Percentiles rank a stretch among this genome's conserved stretches.
These are phyloP conservation scores for Kazachstania sp. DNA, from an alignment of 1,139 yeast species.

Conservation along the genomic window DNA sequence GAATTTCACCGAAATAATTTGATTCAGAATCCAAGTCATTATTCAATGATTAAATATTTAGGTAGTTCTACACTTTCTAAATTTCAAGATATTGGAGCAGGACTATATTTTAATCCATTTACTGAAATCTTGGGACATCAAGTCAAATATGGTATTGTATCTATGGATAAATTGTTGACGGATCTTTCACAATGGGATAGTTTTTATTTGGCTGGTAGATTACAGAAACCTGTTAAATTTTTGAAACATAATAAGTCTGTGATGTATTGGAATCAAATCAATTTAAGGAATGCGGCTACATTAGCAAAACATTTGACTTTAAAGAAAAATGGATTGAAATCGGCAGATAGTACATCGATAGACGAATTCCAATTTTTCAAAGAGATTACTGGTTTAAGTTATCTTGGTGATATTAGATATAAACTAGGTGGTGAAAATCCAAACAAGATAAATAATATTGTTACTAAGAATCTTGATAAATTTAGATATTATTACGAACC, in stretches of 20 bases:
- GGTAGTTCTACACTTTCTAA: constrained; percentile 53
- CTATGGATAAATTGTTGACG: constrained; percentile 46
- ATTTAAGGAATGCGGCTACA: constrained; percentile 69
- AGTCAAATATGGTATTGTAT: constrained; percentile 82
- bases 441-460: constrained; percentile 76
- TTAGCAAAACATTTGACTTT: constrained; percentile 55
- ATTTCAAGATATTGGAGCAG: constrained; percentile 74
- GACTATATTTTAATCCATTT: constrained; percentile 89
- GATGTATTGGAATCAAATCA: constrained; percentile 62
- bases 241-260: constrained; percentile 55
- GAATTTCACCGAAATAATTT: constrained; percentile 73
- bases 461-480: constrained; percentile 58
- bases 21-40: constrained; percentile 59
- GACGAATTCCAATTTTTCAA: constrained; percentile 62
- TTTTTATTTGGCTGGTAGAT: constrained; percentile 81
- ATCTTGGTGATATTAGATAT: constrained; percentile 87
- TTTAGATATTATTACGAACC: constrained; percentile 72
- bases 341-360: constrained; percentile 33
- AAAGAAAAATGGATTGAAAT: constrained; percentile 11
- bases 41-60: constrained; percentile 54
- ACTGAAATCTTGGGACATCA: constrained; percentile 54
- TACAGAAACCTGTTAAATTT: constrained; percentile 87
- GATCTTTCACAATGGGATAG: constrained; percentile 81
- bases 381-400: constrained; percentile 72
- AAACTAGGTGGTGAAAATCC: constrained; percentile 88